Base-by-base conservation (phyloP, 345 rosid species). In the Linum lewisii region DNA sequence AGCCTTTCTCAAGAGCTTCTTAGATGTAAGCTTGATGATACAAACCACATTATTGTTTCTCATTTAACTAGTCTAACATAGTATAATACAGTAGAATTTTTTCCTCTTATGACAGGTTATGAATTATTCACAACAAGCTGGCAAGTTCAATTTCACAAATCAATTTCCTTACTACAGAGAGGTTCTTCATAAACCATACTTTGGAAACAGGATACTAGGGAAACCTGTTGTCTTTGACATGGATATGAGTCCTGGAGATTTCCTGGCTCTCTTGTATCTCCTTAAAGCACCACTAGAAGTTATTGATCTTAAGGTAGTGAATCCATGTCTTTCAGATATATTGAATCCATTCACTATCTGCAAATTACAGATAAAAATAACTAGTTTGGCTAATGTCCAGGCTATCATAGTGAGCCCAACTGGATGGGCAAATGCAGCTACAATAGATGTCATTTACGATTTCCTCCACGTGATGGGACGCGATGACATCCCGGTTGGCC, bases 201-300 rank as follows among this genome's bases (percentile, higher is more conserved):
- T 83, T 29, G 75, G 72, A 61, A 71, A 57, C 58, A 73, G 58
- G 50, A 79, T 19, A 52, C 76, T 77, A 0, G 96, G 98, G 20
- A 88, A 83, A 76, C 87, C 96, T 11, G 73, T 92, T 32, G 65
- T 92, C 58, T 86, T 88, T 16, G 98, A 92, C 69, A 92, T 84
- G 93, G 98, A 92, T 61, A 92, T 92, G 98, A 92, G 98, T 54
- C 75, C 81, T 22, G 96, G 98, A 71, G 98, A 92, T 78, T 86
- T 92, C 65, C 69, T 92, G 0, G 75, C 96, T 51, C 82, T 92
- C 5, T 77, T 92, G 58, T 88, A 81, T 67, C 95, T 92, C 49
- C 88, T 92, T 2, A 92, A 92, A 80, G 82, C 79, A 36, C 93
- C 95, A 3, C 76, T 76, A 51, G 87, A 88, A 68, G 68, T 69